Conservation (phyloP, 257 asterid genomes). For the Jasminum sambac region DNA sequence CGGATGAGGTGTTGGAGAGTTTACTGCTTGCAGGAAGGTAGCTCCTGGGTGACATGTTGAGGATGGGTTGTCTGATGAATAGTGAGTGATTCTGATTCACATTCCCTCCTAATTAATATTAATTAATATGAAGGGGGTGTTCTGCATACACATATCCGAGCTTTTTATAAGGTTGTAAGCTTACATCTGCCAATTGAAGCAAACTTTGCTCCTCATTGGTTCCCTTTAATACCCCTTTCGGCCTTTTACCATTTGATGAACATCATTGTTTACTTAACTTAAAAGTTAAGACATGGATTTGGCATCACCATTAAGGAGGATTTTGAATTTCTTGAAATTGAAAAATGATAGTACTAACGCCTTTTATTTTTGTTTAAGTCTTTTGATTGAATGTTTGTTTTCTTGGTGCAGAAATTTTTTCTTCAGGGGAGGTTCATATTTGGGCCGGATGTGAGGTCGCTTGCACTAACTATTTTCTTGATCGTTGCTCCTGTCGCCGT, state of each 20-base stretch:
- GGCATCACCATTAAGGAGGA: neutral
- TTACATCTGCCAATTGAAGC: neutral
- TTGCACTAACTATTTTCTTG: conserved; percentile 76
- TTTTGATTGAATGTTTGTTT: conserved; percentile 24
- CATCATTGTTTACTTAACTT: neutral
- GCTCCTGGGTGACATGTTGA: conserved; percentile 9
- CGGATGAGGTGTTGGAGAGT: neutral
- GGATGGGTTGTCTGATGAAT: neutral
- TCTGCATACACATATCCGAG: neutral
- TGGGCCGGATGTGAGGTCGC: conserved; percentile 93
- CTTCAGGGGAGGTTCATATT: conserved; percentile 88
- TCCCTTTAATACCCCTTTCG: neutral
- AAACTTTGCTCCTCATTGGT: neutral
- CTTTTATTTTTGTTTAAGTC: neutral
- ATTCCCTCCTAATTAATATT: neutral
- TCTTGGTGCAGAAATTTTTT: conserved; percentile 66
- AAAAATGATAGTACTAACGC: neutral
- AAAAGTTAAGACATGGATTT: conserved; percentile 13
- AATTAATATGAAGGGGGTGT: no score
- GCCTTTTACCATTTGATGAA: neutral
- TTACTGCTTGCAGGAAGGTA: conserved; percentile 11
- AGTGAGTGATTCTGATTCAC: conserved; percentile 1
- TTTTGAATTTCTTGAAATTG: neutral
- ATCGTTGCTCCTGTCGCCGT: conserved; percentile 79
- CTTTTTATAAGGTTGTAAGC: conserved; percentile 1